Percentiles rank a stretch among this genome's conserved stretches.
phyloP scores from a whole-genome alignment of 352 stramenopile genomes.

The Lagenidium sp. region DNA sequence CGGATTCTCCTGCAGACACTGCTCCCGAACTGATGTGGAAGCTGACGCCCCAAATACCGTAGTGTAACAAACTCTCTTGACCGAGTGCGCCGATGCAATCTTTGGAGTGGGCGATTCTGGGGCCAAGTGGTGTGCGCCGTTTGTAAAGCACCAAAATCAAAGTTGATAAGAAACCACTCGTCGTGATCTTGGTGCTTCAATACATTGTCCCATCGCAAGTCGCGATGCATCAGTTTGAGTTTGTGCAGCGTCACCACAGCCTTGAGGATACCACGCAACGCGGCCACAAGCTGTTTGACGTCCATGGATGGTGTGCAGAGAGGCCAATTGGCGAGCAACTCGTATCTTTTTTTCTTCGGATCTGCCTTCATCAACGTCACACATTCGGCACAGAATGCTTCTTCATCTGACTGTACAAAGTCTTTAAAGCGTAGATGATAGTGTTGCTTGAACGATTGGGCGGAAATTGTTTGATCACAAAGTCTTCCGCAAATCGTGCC shows the following conservation, averaged over 20 bases:
- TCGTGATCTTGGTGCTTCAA: conserved; percentile 16
- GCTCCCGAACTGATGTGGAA: conserved; percentile 1
- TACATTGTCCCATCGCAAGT: conserved; percentile 16
- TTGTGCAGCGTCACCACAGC: conserved; percentile 6
- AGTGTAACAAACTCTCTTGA: too few relatives aligned
- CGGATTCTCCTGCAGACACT: conserved; percentile 5
- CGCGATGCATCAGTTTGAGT: conserved; percentile 7
- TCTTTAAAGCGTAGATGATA: conserved; percentile 1
- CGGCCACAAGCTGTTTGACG: conserved; percentile 6
- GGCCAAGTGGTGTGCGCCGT: conserved; percentile 7
- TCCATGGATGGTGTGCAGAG: conserved; percentile 1
- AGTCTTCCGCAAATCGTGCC: conserved; percentile 3
- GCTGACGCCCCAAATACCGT: conserved; percentile 12
- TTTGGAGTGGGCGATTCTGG: conserved; percentile 7
- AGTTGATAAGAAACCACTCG: conserved; percentile 17
- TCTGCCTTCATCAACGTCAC: neutral
- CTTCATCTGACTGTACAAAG: conserved; percentile 5
- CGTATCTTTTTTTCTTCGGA: conserved; percentile 6
- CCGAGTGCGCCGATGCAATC: conserved; percentile 8
- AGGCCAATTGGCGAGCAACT: conserved; percentile 6
- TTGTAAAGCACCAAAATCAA: conserved; percentile 8
- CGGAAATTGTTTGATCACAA: conserved; percentile 3
- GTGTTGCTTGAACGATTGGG: neutral
- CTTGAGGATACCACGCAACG: conserved; percentile 10
- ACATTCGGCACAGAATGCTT: conserved; percentile 6